Conservation (phyloP, 2,329 filamentous ascomycete genomes). For the Penicillium sp. region DNA sequence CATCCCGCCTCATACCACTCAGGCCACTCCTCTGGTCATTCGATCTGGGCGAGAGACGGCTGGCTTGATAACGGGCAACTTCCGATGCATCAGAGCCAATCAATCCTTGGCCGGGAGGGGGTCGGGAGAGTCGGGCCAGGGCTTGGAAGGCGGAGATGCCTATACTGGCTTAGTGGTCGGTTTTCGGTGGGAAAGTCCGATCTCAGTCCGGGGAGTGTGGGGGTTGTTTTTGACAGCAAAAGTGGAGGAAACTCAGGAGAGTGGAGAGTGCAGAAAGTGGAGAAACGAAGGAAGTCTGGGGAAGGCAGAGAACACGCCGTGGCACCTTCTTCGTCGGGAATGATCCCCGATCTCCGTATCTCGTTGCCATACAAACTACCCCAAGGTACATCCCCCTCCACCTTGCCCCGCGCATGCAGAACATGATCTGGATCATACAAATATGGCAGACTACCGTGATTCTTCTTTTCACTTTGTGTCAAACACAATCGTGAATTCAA, state of each 20-base stretch:
- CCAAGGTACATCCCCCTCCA: not conserved
- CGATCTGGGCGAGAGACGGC: not conserved
- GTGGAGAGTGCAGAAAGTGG: not conserved
- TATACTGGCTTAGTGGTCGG: conserved; percentile 23
- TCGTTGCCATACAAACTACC: not conserved
- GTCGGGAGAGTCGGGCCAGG: not conserved
- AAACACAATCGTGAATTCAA: conserved; percentile 7
- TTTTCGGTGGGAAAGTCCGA: conserved; percentile 21
- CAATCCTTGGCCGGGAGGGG: conserved; percentile 4
- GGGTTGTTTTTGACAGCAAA: not conserved
- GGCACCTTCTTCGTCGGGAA: conserved; percentile 26
- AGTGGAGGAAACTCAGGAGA: not conserved
- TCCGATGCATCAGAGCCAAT: conserved; percentile 26
- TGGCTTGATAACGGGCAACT: conserved; percentile 18
- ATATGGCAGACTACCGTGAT: conserved; percentile 19
- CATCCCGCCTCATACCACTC: conserved; percentile 6
- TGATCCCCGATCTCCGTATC: conserved; percentile 36
- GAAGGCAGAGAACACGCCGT: too few relatives aligned
- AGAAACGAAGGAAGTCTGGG: not conserved
- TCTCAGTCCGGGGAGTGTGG: not conserved
- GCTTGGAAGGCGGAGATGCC: conserved; percentile 5
- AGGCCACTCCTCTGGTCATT: conserved; percentile 4
- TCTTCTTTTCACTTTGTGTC: not conserved
- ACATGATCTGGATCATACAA: conserved; percentile 19
- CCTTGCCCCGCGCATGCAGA: conserved; percentile 5